These are phyloP conservation scores for Paramecium caudatum DNA, from an alignment of 73 alveolate species.

Conservation along the genomic window DNA sequence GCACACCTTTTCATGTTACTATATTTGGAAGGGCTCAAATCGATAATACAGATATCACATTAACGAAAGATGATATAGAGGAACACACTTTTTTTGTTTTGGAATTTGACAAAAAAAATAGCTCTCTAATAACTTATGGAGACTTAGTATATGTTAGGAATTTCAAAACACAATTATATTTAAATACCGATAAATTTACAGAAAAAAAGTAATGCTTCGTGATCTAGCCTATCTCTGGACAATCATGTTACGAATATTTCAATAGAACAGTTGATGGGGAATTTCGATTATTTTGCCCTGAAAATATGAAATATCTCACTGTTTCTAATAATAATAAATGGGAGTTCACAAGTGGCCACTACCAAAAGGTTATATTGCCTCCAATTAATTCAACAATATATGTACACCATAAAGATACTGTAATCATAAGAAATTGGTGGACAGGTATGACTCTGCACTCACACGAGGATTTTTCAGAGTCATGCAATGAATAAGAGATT, in stretches of 20 bases:
- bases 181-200: background rate
- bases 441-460: slow-evolving; percentile 46
- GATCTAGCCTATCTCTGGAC: background rate
- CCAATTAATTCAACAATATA: too few relatives aligned
- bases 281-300: background rate
- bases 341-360: too few relatives aligned
- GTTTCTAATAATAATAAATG: background rate
- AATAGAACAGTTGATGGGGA: background rate
- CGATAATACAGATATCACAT: too few relatives aligned
- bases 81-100: too few relatives aligned
- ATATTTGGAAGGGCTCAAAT: too few relatives aligned
- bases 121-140: too few relatives aligned
- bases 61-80: too few relatives aligned
- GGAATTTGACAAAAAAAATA: too few relatives aligned
- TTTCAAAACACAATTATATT: background rate
- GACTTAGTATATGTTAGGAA: background rate
- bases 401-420: background rate
- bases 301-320: background rate
- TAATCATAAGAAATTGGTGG: slow-evolving; percentile 38
- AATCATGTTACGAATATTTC: background rate
- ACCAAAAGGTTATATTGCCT: too few relatives aligned
- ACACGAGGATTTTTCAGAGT: background rate
- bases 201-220: background rate
- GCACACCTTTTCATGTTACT: too few relatives aligned
- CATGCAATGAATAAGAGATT: background rate